These are phyloP conservation scores for Cladosporium austrohemisphaericum DNA, from an alignment of 2,329 filamentous ascomycete genomes.

Conservation along the genomic window DNA sequence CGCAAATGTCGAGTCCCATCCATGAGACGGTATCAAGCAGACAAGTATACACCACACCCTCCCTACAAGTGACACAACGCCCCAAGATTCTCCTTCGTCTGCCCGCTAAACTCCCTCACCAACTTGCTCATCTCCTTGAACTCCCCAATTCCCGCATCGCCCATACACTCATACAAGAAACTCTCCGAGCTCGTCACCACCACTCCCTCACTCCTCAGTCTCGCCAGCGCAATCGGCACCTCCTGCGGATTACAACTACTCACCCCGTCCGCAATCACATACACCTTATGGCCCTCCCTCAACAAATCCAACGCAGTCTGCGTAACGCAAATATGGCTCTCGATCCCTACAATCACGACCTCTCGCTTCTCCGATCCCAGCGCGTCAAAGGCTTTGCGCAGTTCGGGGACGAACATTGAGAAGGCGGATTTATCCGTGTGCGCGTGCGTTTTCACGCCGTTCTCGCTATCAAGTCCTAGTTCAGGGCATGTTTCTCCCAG, in stretches of 20 bases:
- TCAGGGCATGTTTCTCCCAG: constrained; percentile 77
- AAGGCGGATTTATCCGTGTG: constrained; percentile 85
- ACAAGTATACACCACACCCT: background rate
- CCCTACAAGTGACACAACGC: constrained; percentile 59
- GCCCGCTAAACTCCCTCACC: constrained; percentile 71
- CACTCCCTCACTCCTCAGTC: constrained; percentile 72
- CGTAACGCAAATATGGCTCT: constrained; percentile 89
- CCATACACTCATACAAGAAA: constrained; percentile 83
- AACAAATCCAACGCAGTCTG: constrained; percentile 86
- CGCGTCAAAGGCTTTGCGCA: constrained; percentile 47
- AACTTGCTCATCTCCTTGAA: constrained; percentile 71
- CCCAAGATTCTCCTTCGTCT: constrained; percentile 66
- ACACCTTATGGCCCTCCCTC: constrained; percentile 71
- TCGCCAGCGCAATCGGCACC: constrained; percentile 70
- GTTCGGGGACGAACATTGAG: constrained; percentile 75
- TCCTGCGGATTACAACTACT: constrained; percentile 83
- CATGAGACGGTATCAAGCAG: no score
- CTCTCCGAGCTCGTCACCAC: constrained; percentile 84
- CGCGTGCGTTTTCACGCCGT: constrained; percentile 51
- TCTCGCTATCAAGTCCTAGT: constrained; percentile 52
- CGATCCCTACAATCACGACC: constrained; percentile 82
- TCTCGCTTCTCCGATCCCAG: constrained; percentile 47
- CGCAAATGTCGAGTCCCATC: no score
- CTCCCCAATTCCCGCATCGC: constrained; percentile 68
- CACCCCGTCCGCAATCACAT: constrained; percentile 84